A percentile compares a stretch with the other conserved stretches of the same genome.
Conservation (phyloP, 352 stramenopile species). For the Globisporangium paddicum region DNA sequence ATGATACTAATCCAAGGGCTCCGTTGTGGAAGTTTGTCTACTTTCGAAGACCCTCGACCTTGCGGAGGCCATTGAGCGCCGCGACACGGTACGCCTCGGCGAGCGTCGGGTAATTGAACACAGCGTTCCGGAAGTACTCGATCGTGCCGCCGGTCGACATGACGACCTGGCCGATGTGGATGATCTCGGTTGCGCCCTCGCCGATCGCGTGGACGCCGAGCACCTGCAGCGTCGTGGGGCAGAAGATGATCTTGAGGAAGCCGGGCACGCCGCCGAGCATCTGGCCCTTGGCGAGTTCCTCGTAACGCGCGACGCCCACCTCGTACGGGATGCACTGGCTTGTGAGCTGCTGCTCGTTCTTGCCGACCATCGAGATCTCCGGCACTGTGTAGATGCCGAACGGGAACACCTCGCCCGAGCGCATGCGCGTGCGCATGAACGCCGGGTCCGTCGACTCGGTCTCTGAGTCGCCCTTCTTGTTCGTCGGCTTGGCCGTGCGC, state of each 20-base stretch:
- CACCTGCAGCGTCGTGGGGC: conserved; percentile 63
- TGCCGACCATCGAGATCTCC: conserved; percentile 88
- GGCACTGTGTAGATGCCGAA: conserved; percentile 88
- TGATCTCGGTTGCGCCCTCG: conserved; percentile 86
- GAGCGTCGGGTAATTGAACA: conserved; percentile 92
- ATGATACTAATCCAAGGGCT: not conserved
- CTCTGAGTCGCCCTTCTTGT: conserved; percentile 36
- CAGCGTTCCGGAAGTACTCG: conserved; percentile 88
- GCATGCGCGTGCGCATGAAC: conserved; percentile 75
- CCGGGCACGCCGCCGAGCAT: conserved; percentile 79
- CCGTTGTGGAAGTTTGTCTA: not conserved
- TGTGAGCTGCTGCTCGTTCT: conserved; percentile 87
- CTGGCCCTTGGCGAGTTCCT: conserved; percentile 81
- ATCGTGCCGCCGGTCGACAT: conserved; percentile 83
- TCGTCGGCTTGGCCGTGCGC: conserved; percentile 61
- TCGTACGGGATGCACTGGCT: conserved; percentile 72
- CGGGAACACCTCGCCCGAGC: conserved; percentile 80
- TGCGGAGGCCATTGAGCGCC: conserved; percentile 68
- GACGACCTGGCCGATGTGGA: conserved; percentile 86
- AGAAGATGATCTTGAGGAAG: conserved; percentile 87
- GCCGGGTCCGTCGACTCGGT: conserved; percentile 59
- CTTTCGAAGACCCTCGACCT: conserved; percentile 55
- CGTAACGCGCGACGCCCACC: conserved; percentile 72
- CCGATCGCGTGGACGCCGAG: conserved; percentile 82
- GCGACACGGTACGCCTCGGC: conserved; percentile 84